Base-by-base conservation (phyloP, 306 rosid genomes). In the Dalbergia oliveri region DNA sequence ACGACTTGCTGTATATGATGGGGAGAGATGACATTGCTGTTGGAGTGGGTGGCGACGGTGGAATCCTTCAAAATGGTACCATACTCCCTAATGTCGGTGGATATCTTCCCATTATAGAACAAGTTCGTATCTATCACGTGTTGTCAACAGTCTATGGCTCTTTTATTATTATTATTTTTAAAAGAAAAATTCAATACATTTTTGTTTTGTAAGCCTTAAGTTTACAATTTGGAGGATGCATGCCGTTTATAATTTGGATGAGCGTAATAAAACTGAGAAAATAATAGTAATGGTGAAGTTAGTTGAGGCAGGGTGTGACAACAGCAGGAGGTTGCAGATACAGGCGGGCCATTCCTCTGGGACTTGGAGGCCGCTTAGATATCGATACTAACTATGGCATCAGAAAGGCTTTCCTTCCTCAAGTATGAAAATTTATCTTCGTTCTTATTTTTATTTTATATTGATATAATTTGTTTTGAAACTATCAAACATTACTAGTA, bases 21-120 rank as follows among this genome's bases (percentile, higher is more conserved):
- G 94, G 83, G 0, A 84, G 99, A 33, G 98, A 95, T 70, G 97
- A 93, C 72, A 18, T 93, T 31, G 86, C 90, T 0, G 96, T 95
- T 79, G 99, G 98, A 70, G 85, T 95, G 3, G 99, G 99, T 1
- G 99, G 99, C 0, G 99, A 95, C 7, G 99, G 99, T 33, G 99
- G 96, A 35, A 89, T 95, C 7, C 83, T 78, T 4, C 71, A 69
- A 44, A 81, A 91, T 77, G 94, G 94, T 56, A 90, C 92, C 26
- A 90, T 91, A 8, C 83, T 85, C 54, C 92, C 93, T 0, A 83
- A 93, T 71, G 99, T 95, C 41, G 99, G 99, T 50, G 99, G 98
- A 6, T 95, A 88, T 82, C 97, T 90, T 87, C 90, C 99, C 9
- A 84, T 95, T 19, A 91, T 91, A 8, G 95, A 95, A 64, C 99